A percentile compares a stretch with the other conserved stretches of the same genome.
Conservation (phyloP, 805 yeast genomes). For the Candida peoriensis region DNA sequence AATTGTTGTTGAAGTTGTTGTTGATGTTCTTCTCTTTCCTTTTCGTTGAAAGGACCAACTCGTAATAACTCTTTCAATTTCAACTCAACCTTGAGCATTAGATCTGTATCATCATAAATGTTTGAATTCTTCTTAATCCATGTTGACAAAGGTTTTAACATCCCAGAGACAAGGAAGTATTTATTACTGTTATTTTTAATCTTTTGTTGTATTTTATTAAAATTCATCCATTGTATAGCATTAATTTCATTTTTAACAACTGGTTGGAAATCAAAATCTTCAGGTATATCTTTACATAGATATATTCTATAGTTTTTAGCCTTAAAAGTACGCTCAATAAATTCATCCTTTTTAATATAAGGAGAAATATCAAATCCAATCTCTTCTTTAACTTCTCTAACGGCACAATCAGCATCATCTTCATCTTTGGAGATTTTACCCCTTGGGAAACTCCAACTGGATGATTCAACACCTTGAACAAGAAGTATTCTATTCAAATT, state of each 20-base stretch:
- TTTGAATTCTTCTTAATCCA: conserved; percentile 54
- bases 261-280: conserved; percentile 70
- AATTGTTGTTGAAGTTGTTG: conserved; percentile 5
- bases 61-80: conserved; percentile 64
- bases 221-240: conserved; percentile 72
- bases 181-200: conserved; percentile 20
- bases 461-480: conserved; percentile 78
- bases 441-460: conserved; percentile 93
- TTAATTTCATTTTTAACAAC: conserved; percentile 84
- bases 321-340: conserved; percentile 70
- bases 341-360: conserved; percentile 63
- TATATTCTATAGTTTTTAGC: conserved; percentile 87
- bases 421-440: conserved; percentile 96
- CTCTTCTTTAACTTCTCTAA: conserved; percentile 90
- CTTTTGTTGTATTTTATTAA: conserved; percentile 35
- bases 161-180: conserved; percentile 34
- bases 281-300: conserved; percentile 73
- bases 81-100: conserved; percentile 58
- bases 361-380: conserved; percentile 82
- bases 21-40: conserved; percentile 19
- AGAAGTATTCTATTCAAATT: conserved; percentile 65
- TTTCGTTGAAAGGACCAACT: too few relatives aligned
- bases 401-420: conserved; percentile 80
- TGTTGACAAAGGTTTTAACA: conserved; percentile 36
- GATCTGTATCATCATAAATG: conserved; percentile 46